These are phyloP conservation scores for Epichloe amarillans DNA, from an alignment of 2,329 filamentous ascomycete species.

Conservation along the genomic window DNA sequence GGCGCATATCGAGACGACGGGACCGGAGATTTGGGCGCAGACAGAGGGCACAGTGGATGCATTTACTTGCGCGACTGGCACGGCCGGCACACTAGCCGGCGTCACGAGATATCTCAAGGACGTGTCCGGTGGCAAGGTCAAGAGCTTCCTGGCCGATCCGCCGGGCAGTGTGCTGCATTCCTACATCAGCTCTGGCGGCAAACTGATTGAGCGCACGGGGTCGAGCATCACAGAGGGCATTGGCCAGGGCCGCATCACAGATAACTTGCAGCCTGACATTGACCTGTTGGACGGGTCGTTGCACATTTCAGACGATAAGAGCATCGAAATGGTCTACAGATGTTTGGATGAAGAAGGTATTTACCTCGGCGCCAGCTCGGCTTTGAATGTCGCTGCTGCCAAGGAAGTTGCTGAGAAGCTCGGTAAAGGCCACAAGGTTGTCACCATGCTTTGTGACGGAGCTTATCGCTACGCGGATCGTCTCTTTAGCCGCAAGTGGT, in stretches of 20 bases:
- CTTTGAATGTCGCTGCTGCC: constrained; percentile 88
- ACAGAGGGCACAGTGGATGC: constrained; percentile 76
- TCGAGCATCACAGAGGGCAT: constrained; percentile 96
- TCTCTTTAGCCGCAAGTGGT: constrained; percentile 83
- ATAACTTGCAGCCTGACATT: constrained; percentile 80
- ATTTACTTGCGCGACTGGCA: constrained; percentile 91
- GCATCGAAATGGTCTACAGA: constrained; percentile 93
- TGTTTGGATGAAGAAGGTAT: constrained; percentile 92
- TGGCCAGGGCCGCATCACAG: constrained; percentile 90
- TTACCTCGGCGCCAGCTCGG: constrained; percentile 87
- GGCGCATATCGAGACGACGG: constrained; percentile 93
- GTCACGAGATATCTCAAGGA: constrained; percentile 83
- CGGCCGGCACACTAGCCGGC: constrained; percentile 81
- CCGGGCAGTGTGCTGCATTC: constrained; percentile 87
- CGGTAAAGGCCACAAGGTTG: constrained; percentile 78
- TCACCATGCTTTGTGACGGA: constrained; percentile 88
- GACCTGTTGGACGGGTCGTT: constrained; percentile 73
- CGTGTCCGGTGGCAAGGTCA: constrained; percentile 61
- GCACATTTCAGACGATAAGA: constrained; percentile 81
- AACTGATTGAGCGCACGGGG: constrained; percentile 66
- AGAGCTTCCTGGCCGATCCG: constrained; percentile 84
- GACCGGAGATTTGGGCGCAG: constrained; percentile 94
- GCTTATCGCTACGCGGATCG: constrained; percentile 96
- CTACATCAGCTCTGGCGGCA: constrained; percentile 76
- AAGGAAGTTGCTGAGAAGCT: constrained; percentile 87